Base-by-base conservation (phyloP, 306 rosid species). In the Lathyrus oleraceus region DNA sequence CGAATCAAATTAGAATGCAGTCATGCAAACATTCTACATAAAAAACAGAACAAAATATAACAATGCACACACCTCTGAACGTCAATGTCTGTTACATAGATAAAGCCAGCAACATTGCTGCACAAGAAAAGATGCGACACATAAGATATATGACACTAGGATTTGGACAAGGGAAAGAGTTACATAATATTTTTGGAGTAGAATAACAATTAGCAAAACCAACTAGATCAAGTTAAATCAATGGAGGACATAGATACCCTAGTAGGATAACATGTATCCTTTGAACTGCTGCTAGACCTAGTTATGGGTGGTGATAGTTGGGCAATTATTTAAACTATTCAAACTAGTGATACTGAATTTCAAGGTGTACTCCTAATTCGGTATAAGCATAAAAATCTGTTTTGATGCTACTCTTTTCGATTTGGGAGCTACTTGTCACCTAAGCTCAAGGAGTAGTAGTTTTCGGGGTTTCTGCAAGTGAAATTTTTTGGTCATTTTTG, bases 81-180 rank as follows among this genome's bases (percentile, higher is more conserved):
- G 81, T 88, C 96, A 56, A 94, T 20, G 80, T 94, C 96, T 10
- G 98, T 94, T 62, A 90, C 81, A 60, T 62, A 87, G 62, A 94
- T 83, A 72, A 94, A 94, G 30, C 98, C 98, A 30, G 97, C 97
- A 69, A 90, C 91, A 67, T 94, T 90, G 76, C 97, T 88, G 87
- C 84, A 82, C 56, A 71, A 73, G 25, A 69, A 45, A 72, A 73
- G 8, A 71, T 9, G 73, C 23, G 53, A 27, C 61, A 65, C 40
- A 8, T 81, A 25, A 74, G 61, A 57, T 21, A 17, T 19, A 20
- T 16, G 28, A 11, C 47, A 47, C 38, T 14, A 12, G 16, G 54
- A 59, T 21, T 19, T 5, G 19, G 51, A 65, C 39, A 36, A 52
- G n/a, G 28, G 39, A 59, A 63, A 12, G 14, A 4, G 28, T 42